These are phyloP conservation scores for Trichosporon inkin DNA, from an alignment of 1,284 basidiomycete species.

Conservation along the genomic window DNA sequence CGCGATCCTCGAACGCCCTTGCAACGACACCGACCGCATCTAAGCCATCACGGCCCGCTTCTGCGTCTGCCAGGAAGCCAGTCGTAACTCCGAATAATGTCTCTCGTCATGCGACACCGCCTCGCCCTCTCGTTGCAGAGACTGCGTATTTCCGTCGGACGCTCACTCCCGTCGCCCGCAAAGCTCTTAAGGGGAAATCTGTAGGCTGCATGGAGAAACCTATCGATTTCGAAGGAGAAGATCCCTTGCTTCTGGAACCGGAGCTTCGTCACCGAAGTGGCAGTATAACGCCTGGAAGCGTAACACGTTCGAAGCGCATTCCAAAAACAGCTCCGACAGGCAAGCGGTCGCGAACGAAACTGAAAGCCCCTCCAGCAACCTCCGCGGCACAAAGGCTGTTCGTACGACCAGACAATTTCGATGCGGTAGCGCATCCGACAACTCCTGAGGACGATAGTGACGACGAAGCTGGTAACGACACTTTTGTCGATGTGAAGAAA, in stretches of 20 bases:
- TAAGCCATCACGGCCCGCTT: not conserved
- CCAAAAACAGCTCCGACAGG: not conserved
- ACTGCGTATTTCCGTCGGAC: conserved; percentile 4
- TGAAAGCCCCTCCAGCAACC: not conserved
- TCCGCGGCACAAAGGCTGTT: not conserved
- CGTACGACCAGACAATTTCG: not conserved
- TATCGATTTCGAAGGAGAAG: conserved; percentile 1
- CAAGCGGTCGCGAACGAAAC: not conserved
- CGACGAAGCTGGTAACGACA: conserved; percentile 18
- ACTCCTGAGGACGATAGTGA: conserved; percentile 6
- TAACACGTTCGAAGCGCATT: not conserved
- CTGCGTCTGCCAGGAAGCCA: not conserved
- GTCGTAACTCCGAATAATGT: not conserved
- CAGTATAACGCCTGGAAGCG: not conserved
- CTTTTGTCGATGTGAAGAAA: conserved; percentile 10
- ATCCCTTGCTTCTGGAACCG: not conserved
- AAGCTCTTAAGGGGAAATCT: not conserved
- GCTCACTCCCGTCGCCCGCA: not conserved
- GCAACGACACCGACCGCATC: not conserved
- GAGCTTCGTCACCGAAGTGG: not conserved
- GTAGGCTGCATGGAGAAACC: conserved; percentile 2
- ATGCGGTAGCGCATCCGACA: not conserved
- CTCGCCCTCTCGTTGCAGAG: not conserved
- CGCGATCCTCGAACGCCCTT: not conserved
- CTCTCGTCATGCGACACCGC: not conserved